Percentiles rank a stretch among this genome's conserved stretches.
phyloP scores from a whole-genome alignment of 192 early-diverging fungal genomes.

The Gaertneriomyces semiglobifer region DNA sequence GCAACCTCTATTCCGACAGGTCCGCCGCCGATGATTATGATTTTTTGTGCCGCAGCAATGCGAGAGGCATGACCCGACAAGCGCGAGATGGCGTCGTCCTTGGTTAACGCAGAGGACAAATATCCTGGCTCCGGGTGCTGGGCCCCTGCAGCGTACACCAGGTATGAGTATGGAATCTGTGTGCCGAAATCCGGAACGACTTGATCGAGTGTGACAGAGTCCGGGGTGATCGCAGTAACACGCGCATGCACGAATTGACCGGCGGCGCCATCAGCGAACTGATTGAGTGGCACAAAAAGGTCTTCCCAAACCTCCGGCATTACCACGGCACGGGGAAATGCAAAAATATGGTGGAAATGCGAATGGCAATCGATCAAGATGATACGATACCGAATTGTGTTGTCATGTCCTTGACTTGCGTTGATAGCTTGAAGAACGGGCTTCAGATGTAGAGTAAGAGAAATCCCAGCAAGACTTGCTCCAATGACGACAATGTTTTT shows the following conservation, averaged over 20 bases:
- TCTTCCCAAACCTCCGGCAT: slow-evolving; percentile 56
- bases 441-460: too few species aligned
- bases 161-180: slow-evolving; percentile 47
- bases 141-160: slow-evolving; percentile 53
- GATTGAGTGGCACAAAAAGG: slow-evolving; percentile 55
- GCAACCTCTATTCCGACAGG: slow-evolving; percentile 76
- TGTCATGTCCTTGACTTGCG: too few species aligned
- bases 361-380: slow-evolving; percentile 58
- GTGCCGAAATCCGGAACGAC: slow-evolving; percentile 44
- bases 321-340: slow-evolving; percentile 58
- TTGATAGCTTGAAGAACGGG: too few species aligned
- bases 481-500: slow-evolving; percentile 9
- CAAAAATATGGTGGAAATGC: slow-evolving; percentile 62
- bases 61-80: slow-evolving; percentile 40
- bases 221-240: slow-evolving; percentile 44
- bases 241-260: slow-evolving; percentile 50
- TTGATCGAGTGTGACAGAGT: slow-evolving; percentile 53
- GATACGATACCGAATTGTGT: slow-evolving; percentile 36
- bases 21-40: slow-evolving; percentile 70
- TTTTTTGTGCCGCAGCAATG: slow-evolving; percentile 43
- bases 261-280: slow-evolving; percentile 36
- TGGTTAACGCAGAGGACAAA: slow-evolving; percentile 31
- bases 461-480: background rate
- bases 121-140: slow-evolving; percentile 51
- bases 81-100: slow-evolving; percentile 37